Evolutionary conservation across 257 asterid species (phyloP).

Genomic region (Penstemon newberryi): DNA sequence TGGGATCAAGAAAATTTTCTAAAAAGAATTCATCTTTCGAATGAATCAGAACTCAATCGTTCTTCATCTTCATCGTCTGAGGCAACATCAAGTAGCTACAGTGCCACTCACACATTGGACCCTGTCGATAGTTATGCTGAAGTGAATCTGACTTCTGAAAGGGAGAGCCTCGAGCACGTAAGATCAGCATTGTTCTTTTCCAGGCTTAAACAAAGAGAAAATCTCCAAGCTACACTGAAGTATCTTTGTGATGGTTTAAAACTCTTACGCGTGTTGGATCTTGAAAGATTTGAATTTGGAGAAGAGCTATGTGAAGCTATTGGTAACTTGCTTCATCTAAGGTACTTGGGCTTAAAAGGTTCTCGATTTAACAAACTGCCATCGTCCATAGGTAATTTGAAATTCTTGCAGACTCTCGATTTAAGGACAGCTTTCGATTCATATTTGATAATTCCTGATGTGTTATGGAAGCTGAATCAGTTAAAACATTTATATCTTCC

Average conservation of each 20-base stretch:
- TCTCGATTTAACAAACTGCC: constrained; percentile 40
- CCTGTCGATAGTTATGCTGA: constrained; percentile 40
- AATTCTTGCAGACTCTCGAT: constrained; percentile 46
- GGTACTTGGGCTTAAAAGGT: constrained; percentile 50
- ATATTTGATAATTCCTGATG: constrained; percentile 46
- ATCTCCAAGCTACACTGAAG: constrained; percentile 31
- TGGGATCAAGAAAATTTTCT: constrained; percentile 56
- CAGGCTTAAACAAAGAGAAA: constrained; percentile 34
- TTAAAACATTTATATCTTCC: constrained; percentile 59
- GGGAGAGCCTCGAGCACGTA: constrained; percentile 38
- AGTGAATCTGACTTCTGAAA: constrained; percentile 42
- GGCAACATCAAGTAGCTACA: constrained; percentile 28
- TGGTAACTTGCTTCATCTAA: constrained; percentile 45
- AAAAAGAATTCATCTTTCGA: constrained; percentile 33
- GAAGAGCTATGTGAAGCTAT: constrained; percentile 36
- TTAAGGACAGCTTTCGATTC: constrained; percentile 40
- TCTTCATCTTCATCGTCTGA: constrained; percentile 40
- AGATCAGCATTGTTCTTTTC: constrained; percentile 63
- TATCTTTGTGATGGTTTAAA: constrained; percentile 38
- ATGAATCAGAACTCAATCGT: constrained; percentile 29
- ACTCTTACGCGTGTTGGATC: constrained; percentile 47
- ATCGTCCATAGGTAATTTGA: constrained; percentile 45
- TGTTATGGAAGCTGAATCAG: constrained; percentile 42
- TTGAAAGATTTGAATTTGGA: constrained; percentile 52
- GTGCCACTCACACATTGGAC: constrained; percentile 33